These are phyloP conservation scores for Exobasidium rhododendri DNA, from an alignment of 1,284 basidiomycete species.

Conservation along the genomic window DNA sequence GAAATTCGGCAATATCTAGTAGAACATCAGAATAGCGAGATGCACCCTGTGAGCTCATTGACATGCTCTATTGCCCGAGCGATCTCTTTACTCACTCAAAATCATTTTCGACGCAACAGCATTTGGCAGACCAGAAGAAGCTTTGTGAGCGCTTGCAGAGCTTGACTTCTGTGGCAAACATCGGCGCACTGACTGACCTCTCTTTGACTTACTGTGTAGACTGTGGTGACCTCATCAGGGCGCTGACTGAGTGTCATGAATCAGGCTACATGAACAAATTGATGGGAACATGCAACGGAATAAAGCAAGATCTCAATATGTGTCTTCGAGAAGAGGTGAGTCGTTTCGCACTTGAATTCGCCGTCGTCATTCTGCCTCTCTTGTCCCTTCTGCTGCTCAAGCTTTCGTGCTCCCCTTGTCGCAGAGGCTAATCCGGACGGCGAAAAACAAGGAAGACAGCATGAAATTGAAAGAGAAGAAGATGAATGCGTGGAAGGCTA, in stretches of 20 bases:
- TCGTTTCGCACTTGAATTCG: too few species aligned
- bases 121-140: not conserved
- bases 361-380: not conserved
- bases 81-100: too few species aligned
- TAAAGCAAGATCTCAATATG: constrained; percentile 40
- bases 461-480: not conserved
- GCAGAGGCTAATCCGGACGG: constrained; percentile 1
- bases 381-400: not conserved
- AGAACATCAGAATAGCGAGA: too few species aligned
- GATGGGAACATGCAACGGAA: constrained; percentile 37
- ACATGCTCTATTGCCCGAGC: too few species aligned
- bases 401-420: not conserved
- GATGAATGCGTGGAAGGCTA: not conserved
- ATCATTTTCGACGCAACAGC: not conserved
- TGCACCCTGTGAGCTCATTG: too few species aligned
- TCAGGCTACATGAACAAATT: constrained; percentile 29
- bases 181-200: too few species aligned
- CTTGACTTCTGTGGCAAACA: too few species aligned
- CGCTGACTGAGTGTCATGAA: constrained; percentile 35
- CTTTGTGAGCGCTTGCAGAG: too few species aligned
- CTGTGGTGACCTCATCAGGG: constrained; percentile 35
- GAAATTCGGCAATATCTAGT: too few species aligned
- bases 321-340: constrained; percentile 38
- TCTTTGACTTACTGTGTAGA: too few species aligned
- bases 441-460: not conserved